Evolutionary conservation across 768 basidiomycete genomes (phyloP), one percentile per base, ranked within the genome.

Genomic region (Tricholomella constricta): DNA sequence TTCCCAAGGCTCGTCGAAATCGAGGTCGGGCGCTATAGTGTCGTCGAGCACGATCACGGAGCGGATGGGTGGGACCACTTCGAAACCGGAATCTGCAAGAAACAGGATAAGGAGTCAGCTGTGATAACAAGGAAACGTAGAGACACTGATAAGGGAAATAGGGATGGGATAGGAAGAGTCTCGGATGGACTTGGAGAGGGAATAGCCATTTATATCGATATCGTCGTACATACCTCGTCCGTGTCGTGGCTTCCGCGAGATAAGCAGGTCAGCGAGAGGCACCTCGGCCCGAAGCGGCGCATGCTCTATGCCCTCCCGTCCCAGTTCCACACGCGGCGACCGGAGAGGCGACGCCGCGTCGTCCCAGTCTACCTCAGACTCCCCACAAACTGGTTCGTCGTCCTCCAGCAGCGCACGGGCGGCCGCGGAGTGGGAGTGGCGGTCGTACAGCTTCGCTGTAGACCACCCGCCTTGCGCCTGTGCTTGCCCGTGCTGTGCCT

Each of bases 31-130:
- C 6, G 65, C 57, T 23, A 60, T 55, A 15, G 64, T 54, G 55
- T 86, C 84, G 58, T 85, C 83, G 35, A 86, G 69, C 25, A 74
- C 81, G 53, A 86, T 82, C 41, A 86, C 83, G 29, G 78, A 73
- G 26, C 75, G 80, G 37, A 81, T 63, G 29, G 70, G 72, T 4
- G 82, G 82, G 10, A 86, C 67, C 22, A 84, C 62, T 68, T 85
- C 83, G 57, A 83, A 86, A 49, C 83, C 83, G 32, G 73, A 73
- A 23, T 74, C 82, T 77, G 57, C 20, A 17, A 38, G 11, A 27
- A 14, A 27, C 23, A 32, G 20, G 35, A 52, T 56, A 40, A 22
- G 26, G 23, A 9, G 3, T 48, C 11, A 43, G 37, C 17, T 6
- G 34, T 52, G n/a, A n/a, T 14, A 43, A 27, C 55, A 48, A 36